Percentiles rank a stretch among this genome's conserved stretches.
These are phyloP conservation scores for Phytomonas serpens DNA, from an alignment of 208 protist genomes.

Conservation along the genomic window DNA sequence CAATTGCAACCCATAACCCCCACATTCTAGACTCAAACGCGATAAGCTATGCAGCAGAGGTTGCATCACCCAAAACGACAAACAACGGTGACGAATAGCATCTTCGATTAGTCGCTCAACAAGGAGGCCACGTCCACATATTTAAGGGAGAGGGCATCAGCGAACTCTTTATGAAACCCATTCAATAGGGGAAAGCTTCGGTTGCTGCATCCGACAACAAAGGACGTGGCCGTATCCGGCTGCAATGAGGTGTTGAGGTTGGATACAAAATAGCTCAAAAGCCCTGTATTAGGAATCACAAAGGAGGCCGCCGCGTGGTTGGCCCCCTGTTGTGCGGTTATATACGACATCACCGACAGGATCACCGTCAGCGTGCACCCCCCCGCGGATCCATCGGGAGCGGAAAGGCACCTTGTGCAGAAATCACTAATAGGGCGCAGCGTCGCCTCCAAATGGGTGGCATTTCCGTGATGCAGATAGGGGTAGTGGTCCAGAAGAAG, in stretches of 20 bases:
- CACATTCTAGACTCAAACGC: background rate
- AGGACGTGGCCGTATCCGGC: constrained; percentile 34
- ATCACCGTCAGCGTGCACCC: constrained; percentile 43
- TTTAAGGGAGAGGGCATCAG: constrained; percentile 18
- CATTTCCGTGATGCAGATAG: constrained; percentile 65
- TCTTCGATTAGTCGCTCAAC: background rate
- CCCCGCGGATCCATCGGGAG: constrained; percentile 1
- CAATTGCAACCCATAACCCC: background rate
- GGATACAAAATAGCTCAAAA: constrained; percentile 48
- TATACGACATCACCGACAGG: constrained; percentile 68
- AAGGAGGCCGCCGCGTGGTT: constrained; percentile 22
- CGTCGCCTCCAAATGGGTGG: constrained; percentile 23
- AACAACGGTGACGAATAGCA: background rate
- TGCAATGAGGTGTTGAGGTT: constrained; percentile 61
- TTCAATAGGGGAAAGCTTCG: constrained; percentile 13
- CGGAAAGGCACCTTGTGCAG: constrained; percentile 27
- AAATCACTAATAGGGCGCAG: constrained; percentile 30
- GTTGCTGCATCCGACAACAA: constrained; percentile 46
- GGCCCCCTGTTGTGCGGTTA: constrained; percentile 24
- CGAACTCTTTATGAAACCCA: constrained; percentile 26
- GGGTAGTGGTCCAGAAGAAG: constrained; percentile 79
- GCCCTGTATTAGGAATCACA: constrained; percentile 45
- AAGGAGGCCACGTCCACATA: constrained; percentile 29
- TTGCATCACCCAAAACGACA: background rate
- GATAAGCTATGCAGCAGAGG: background rate